phyloP scores from a whole-genome alignment of 2,329 filamentous ascomycete species.

The Botrytis galanthina region DNA sequence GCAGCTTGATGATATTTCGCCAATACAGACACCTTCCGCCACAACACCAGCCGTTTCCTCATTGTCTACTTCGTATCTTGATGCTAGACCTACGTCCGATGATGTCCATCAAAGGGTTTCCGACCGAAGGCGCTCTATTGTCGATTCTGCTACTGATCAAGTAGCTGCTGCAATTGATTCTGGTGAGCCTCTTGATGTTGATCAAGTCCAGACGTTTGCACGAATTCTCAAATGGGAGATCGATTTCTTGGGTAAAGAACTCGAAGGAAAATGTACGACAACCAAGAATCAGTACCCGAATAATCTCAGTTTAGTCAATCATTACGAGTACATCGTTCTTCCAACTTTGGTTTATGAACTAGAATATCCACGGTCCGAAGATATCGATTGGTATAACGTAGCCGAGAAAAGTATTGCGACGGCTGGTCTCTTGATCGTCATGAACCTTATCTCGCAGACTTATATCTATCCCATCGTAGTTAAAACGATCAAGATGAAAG shows the following conservation, averaged over 20 bases:
- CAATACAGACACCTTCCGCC: conserved; percentile 45
- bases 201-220: conserved; percentile 63
- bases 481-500: conserved; percentile 64
- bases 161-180: conserved; percentile 63
- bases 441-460: conserved; percentile 75
- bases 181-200: conserved; percentile 55
- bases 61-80: conserved; percentile 48
- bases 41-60: conserved; percentile 44
- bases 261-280: conserved; percentile 56
- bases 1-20: conserved; percentile 54
- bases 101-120: conserved; percentile 45
- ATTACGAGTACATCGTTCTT: conserved; percentile 70
- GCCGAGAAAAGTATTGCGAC: conserved; percentile 68
- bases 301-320: conserved; percentile 64
- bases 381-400: conserved; percentile 72
- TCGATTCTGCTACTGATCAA: conserved; percentile 52
- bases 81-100: conserved; percentile 43
- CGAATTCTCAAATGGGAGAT: conserved; percentile 63
- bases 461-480: conserved; percentile 76
- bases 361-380: conserved; percentile 69
- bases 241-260: conserved; percentile 58
- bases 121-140: conserved; percentile 35
- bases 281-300: conserved; percentile 58
- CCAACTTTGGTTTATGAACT: conserved; percentile 79
- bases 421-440: conserved; percentile 71